These are phyloP conservation scores for Gossypium lobatum DNA, from an alignment of 441 rosid species.

Conservation along the genomic window DNA sequence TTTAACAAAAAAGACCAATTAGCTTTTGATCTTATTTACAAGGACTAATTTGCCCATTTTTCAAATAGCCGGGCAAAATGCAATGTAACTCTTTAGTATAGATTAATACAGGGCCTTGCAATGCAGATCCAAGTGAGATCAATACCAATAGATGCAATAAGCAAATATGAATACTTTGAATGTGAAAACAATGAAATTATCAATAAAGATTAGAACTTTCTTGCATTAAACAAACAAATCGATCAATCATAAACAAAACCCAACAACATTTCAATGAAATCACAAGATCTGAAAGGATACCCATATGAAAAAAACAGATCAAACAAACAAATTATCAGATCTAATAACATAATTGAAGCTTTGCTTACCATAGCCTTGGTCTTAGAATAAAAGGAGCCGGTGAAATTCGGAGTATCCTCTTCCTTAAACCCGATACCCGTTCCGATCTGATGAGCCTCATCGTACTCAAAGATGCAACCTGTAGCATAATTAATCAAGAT, in stretches of 20 bases:
- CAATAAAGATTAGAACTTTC: background rate
- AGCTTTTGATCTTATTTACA: too few species aligned
- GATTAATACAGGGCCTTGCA: too few species aligned
- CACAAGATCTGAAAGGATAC: background rate
- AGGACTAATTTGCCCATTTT: too few species aligned
- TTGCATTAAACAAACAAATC: background rate
- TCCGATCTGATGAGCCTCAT: slow-evolving; percentile 52
- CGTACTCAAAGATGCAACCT: slow-evolving; percentile 89
- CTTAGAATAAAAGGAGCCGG: slow-evolving; percentile 85
- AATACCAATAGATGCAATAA: background rate
- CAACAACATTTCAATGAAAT: background rate
- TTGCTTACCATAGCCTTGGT: slow-evolving; percentile 88
- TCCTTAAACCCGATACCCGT: slow-evolving; percentile 85
- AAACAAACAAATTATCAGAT: slow-evolving; percentile 2
- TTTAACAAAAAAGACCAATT: too few species aligned
- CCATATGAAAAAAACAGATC: background rate
- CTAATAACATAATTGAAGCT: background rate
- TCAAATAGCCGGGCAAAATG: too few species aligned
- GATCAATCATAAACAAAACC: background rate
- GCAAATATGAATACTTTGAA: background rate
- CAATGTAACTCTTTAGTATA: too few species aligned
- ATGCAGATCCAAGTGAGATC: background rate
- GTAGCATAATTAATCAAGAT: slow-evolving; percentile 74
- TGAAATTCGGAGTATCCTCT: slow-evolving; percentile 79
- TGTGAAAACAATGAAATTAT: background rate